Evolutionary conservation across 768 basidiomycete genomes (phyloP).

Genomic region (Leccinum truebloodii): DNA sequence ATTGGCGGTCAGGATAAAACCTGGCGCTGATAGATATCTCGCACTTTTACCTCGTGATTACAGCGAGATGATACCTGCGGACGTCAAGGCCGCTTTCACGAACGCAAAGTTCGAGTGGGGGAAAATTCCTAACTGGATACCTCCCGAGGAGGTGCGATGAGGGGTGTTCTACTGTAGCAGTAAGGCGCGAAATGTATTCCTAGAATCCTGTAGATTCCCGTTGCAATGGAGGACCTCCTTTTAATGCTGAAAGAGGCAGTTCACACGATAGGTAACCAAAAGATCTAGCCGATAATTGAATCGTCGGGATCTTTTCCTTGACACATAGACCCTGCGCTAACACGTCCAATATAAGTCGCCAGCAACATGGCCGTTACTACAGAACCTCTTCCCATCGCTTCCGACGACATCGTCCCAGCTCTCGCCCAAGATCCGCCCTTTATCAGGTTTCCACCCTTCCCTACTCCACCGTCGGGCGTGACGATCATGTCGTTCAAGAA

Average conservation of each 20-base stretch:
- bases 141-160: constrained; percentile 53
- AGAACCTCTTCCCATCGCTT: constrained; percentile 16
- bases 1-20: constrained; percentile 37
- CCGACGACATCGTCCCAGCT: constrained; percentile 9
- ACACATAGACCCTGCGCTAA: constrained; percentile 15
- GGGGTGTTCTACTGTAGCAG: background rate
- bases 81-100: constrained; percentile 54
- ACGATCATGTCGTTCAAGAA: constrained; percentile 54
- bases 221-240: no score
- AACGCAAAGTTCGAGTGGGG: constrained; percentile 64
- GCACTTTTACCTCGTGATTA: constrained; percentile 60
- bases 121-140: constrained; percentile 73
- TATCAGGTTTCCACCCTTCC: constrained; percentile 50
- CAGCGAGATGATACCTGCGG: constrained; percentile 49
- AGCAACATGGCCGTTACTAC: constrained; percentile 21
- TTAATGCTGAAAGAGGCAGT: background rate
- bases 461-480: constrained; percentile 44
- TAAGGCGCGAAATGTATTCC: constrained; percentile 8
- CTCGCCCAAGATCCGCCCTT: constrained; percentile 20
- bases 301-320: constrained; percentile 7
- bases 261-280: background rate
- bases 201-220: background rate
- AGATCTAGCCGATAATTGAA: constrained; percentile 15
- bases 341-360: constrained; percentile 10
- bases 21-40: constrained; percentile 57